Base-by-base conservation (phyloP, 306 rosid genomes). In the Dryas octopetala region DNA sequence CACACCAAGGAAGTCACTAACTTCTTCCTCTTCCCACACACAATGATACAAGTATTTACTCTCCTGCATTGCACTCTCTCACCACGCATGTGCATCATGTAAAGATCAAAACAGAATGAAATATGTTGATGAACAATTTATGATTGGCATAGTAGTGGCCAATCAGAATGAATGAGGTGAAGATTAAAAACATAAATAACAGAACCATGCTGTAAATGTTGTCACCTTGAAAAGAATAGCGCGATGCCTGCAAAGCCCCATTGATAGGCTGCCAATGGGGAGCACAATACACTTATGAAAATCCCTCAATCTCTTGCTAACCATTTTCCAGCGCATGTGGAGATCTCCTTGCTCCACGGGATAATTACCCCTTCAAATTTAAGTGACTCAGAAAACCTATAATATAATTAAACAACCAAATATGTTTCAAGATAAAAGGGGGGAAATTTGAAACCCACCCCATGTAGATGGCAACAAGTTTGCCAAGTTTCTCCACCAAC, bases 181-280 rank as follows among this genome's bases (percentile, higher is more conserved):
- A 68, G 19, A 49, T 52, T 8, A 32, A 16, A 55, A 68, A 28
- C 13, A 52, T 13, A 15, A 49, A 57, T 26, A 45, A 45, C 7
- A 19, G 58, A 63, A 68, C 53, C n/a, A 65, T 17, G 58, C 13
- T 6, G 55, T 61, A 53, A 55, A 61, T 47, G 62, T 66, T n/a
- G 73, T 80, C 78, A 95, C 99, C 97, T 95, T 95, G 86, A 95
- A 95, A 68, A 95, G 97, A 83, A 95, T 80, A n/a, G 99, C 99
- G 11, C 99, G 93, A 71, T 95, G 99, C 88, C 99, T 84, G 79
- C 99, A 95, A 64, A 92, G 89, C 45, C 99, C 99, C 74, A 83
- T 78, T 38, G 97, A 95, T 53, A 95, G 86, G 79, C 88, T 88
- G 64, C 97, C 97, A 41, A 95, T 90, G 50, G 99, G 99, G 73